Base-by-base conservation (phyloP, 2,329 filamentous ascomycete genomes). In the Anthostomella pinea region DNA sequence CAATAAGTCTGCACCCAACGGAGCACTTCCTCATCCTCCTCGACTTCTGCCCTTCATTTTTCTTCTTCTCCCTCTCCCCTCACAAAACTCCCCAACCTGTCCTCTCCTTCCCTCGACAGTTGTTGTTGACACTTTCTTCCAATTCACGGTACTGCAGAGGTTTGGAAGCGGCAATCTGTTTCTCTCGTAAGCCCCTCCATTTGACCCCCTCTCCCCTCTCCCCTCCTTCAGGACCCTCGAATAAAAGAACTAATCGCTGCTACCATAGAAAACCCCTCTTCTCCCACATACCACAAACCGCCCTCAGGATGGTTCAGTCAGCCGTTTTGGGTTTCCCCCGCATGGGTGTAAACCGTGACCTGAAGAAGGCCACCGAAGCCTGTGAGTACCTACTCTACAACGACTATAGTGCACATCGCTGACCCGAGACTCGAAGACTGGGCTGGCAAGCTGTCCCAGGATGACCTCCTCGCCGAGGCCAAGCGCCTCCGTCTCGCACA, bases 361-460 rank as follows among this genome's bases (percentile, higher is more conserved):
- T 98, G 68, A 98, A 98, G 85, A 98, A 98, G 83, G 93, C 93
- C 64, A 98, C 90, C 55, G 93, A 98, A 73, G 88, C 91, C 68
- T 98, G 73, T 77, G 54, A 63, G 73, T 72, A 23, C 16, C 15
- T 28, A n/a, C n/a, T n/a, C n/a, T 4, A 17, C 38, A 11, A 25
- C 23, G 19, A 6, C 15, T 30, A 18, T 17, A 29, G 16, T 33
- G 34, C 27, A 17, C 48, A 29, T 35, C 35, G 25, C 41, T 50
- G 30, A 52, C 50, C 30, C 21, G 13, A 5, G 16, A 24, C 20
- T n/a, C 18, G n/a, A 28, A 66, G 73, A 81, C 71, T 98, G 93
- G 93, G 85, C 74, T 61, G 91, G 85, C 69, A 98, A 97, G 79
- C 77, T 95, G 68, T 90, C 87, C 49, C 87, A 90, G 64, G 81